Base-by-base conservation (phyloP, 75 land plant genomes). In the Adiantum capillusveneris region DNA sequence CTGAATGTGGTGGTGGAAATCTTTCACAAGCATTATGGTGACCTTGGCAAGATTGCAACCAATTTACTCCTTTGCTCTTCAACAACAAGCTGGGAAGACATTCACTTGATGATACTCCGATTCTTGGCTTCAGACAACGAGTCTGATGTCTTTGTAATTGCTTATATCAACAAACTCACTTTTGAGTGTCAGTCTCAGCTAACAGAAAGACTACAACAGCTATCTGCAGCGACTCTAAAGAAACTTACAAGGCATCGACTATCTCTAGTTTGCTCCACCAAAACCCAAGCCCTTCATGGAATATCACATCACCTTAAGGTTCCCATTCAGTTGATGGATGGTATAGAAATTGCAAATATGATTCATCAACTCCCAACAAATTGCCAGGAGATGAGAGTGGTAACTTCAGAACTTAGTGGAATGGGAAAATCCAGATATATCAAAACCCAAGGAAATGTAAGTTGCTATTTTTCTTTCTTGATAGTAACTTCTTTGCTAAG, bases 361-460 rank as follows among this genome's bases (percentile, higher is more conserved):
- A 41, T 22, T 27, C 1, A 66, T n/a, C 59, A 66, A 36, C 68
- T 66, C 24, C 68, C 60, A 26, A 31, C 22, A n/a, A 58, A 56
- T 18, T 66, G 68, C 39, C 24, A 36, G n/a, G 41, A 57, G 34
- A 66, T 66, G 68, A 36, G 51, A 49, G 68, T 66, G 27, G 43
- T 66, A 31, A 66, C 68, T 25, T 66, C 68, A 17, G 60, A 66
- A 29, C 44, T 66, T 18, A 58, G 60, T 48, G 68, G 68, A 29
- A 31, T 66, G 13, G 68, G 68, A 26, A 66, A 66, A 58, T 56
- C 68, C 16, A 57, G 22, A 54, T 28, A n/a, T 2, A 31, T 66
- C 28, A 21, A 31, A 21, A 56, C 14, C 2, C 49, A 46, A 17
- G 3, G 3, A 5, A 34, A 34, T 34, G 37, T 34, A 34, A 34